A percentile compares a stretch with the other conserved stretches of the same genome.
These are phyloP conservation scores for Paspalum notatum DNA, from an alignment of 176 grass and related monocot genomes.

Conservation along the genomic window DNA sequence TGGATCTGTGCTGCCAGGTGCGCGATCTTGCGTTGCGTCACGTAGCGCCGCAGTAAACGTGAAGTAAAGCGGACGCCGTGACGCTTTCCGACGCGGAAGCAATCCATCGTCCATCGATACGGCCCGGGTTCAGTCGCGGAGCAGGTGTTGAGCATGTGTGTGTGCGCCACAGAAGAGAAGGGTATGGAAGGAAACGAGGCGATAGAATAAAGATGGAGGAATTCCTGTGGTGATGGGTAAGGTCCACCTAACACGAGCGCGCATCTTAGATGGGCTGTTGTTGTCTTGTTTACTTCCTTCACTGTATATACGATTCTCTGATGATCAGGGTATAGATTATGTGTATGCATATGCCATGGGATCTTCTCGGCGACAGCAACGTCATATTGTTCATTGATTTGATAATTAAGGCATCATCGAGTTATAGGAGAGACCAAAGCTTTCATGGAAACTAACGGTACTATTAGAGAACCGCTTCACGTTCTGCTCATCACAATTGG, in stretches of 20 bases:
- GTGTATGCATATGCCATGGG: background rate
- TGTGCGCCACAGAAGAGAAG: background rate
- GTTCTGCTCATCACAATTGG: no score
- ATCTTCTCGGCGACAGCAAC: constrained; percentile 24
- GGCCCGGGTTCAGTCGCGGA: constrained; percentile 5
- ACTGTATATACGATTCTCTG: constrained; percentile 17
- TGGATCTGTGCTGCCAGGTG: background rate
- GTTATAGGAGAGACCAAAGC: background rate
- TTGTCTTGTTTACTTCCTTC: constrained; percentile 25
- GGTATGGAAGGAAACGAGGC: background rate
- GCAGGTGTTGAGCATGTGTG: constrained; percentile 21
- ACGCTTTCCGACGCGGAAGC: constrained; percentile 26
- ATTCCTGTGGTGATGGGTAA: constrained; percentile 34
- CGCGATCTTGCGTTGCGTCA: background rate
- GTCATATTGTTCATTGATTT: background rate
- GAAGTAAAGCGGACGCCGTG: constrained; percentile 33
- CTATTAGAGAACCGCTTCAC: no score
- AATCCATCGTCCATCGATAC: background rate
- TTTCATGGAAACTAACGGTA: no score
- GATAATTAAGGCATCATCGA: background rate
- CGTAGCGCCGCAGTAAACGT: constrained; percentile 33
- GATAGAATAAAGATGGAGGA: constrained; percentile 18
- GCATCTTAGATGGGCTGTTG: constrained; percentile 1
- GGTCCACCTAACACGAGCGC: constrained; percentile 33
- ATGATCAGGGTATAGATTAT: background rate